Base-by-base conservation (phyloP, 2,329 filamentous ascomycete species). In the Beauveria pseudobassiana region DNA sequence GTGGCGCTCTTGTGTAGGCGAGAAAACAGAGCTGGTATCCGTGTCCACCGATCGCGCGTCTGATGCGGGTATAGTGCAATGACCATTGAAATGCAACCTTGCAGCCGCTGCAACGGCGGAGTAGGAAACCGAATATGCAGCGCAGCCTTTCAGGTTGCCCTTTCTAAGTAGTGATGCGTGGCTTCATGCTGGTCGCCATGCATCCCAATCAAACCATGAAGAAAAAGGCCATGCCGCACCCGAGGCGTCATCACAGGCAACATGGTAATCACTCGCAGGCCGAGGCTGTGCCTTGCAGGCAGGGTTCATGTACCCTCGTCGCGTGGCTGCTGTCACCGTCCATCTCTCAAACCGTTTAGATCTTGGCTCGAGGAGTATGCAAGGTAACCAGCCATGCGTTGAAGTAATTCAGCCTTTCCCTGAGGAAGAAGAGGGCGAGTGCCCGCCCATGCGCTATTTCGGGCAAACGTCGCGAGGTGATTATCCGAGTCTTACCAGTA, bases 41-140 rank as follows among this genome's bases (percentile, higher is more conserved):
- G 18, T 16, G 53, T 48, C 54, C 38, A 51, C n/a, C 40, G 57
- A 60, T 60, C 57, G 49, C 49, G 55, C 43, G 57, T 20, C 57
- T 60, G 48, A 40, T 60, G 57, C 57, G 57, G 57, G 49, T 60
- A 52, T 22, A 14, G 57, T 45, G 48, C 24, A 22, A 45, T 34
- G n/a, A 20, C 20, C 20, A 52, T 34, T 16, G 30, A 46, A 52
- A 60, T 60, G 49, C 57, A 60, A 60, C 57, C 48, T 59, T 51
- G 40, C 57, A 53, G 57, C 26, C 24, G 24, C 49, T 60, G 48
- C 57, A 45, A 26, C 24, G 26, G 34, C 56, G 20, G 34, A 49
- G 43, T 20, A 24, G 12, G 14, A 42, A 42, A 16, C 45, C 9
- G 34, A 14, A 46, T 34, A 45, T 48, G 55, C 28, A 58, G 20